Conservation (phyloP, 1,284 basidiomycete genomes). For the Pholiota adiposa region DNA sequence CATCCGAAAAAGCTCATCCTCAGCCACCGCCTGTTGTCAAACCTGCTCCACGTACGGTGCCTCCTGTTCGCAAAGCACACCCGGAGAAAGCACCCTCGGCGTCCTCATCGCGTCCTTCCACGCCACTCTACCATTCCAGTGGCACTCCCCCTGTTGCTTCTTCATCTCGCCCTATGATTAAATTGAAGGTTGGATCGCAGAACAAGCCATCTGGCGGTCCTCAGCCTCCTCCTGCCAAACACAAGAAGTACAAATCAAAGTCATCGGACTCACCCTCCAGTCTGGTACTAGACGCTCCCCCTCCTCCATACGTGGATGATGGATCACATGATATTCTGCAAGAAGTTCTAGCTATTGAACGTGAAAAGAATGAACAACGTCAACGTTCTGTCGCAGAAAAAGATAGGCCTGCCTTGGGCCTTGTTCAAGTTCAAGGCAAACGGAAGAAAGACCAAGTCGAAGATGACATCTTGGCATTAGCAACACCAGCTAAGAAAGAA, state of each 20-base stretch:
- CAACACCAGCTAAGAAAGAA: slow-evolving; percentile 68
- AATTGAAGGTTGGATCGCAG: slow-evolving; percentile 49
- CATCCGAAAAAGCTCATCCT: slow-evolving; percentile 38
- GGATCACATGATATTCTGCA: slow-evolving; percentile 78
- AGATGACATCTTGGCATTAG: slow-evolving; percentile 63
- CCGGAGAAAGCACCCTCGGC: slow-evolving; percentile 11
- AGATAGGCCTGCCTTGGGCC: slow-evolving; percentile 35
- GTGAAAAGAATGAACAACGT: slow-evolving; percentile 59
- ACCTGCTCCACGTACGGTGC: slow-evolving; percentile 30
- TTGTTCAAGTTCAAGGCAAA: slow-evolving; percentile 43
- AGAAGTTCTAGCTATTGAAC: slow-evolving; percentile 81
- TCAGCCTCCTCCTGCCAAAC: slow-evolving; percentile 37
- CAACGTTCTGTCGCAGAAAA: slow-evolving; percentile 42
- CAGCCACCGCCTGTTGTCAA: slow-evolving; percentile 20
- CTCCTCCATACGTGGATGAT: slow-evolving; percentile 72
- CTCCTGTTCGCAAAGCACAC: slow-evolving; percentile 27
- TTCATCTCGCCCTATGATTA: slow-evolving; percentile 60
- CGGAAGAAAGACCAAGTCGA: slow-evolving; percentile 64
- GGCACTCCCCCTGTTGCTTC: slow-evolving; percentile 27
- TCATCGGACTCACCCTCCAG: slow-evolving; percentile 27
- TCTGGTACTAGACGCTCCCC: slow-evolving; percentile 51
- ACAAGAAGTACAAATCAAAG: slow-evolving; percentile 46
- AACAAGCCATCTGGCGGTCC: slow-evolving; percentile 23
- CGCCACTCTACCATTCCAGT: slow-evolving; percentile 3
- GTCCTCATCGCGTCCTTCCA: slow-evolving; percentile 14